Percentiles rank a stretch among this genome's conserved stretches.
phyloP scores from a whole-genome alignment of 2,329 filamentous ascomycete genomes.

The Zasmidium angulare region DNA sequence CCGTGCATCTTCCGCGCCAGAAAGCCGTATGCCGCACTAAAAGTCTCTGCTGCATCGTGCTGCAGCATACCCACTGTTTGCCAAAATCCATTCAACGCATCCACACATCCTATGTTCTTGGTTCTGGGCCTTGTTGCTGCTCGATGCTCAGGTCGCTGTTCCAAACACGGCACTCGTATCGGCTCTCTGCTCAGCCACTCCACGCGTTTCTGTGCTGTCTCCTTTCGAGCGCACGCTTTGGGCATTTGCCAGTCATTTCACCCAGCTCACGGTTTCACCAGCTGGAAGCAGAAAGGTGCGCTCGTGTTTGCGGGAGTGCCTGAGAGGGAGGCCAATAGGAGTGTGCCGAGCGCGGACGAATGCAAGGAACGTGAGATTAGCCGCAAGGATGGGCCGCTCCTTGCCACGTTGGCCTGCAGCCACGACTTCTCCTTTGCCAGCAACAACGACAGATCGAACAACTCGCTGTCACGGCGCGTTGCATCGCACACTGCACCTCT shows the following conservation, averaged over 20 bases:
- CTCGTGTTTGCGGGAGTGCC: neutral
- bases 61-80: neutral
- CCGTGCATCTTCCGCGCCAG: conserved; percentile 7
- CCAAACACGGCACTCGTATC: neutral
- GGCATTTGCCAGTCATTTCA: neutral
- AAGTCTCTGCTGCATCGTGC: conserved; percentile 9
- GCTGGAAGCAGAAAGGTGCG: conserved; percentile 3
- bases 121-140: neutral
- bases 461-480: neutral
- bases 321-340: conserved; percentile 6
- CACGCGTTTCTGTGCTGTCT: neutral
- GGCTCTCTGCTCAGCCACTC: neutral
- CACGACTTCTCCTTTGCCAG: conserved; percentile 3
- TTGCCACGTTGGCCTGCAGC: conserved; percentile 17
- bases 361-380: conserved; percentile 19
- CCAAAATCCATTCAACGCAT: neutral
- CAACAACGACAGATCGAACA: neutral
- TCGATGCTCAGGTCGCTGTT: neutral
- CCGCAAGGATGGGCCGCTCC: conserved; percentile 7
- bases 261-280: conserved; percentile 9
- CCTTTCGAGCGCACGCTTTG: neutral
- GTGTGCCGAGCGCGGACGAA: neutral
- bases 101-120: neutral
- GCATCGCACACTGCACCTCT: neutral
- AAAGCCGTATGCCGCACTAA: conserved; percentile 19